phyloP scores from a whole-genome alignment of 345 rosid genomes.

The Bretschneidera sinensis region DNA sequence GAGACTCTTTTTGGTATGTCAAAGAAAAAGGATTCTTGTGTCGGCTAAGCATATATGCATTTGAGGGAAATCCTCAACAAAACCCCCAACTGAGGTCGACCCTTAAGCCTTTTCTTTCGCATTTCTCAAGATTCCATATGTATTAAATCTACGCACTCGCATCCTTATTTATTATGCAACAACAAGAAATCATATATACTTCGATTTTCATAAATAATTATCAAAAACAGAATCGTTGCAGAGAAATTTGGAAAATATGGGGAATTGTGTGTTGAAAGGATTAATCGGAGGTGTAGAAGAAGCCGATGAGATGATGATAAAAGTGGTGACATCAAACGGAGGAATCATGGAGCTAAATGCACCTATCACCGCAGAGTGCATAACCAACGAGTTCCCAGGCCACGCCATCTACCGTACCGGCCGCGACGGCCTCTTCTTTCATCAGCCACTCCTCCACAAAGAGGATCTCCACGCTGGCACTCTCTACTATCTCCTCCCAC shows the following conservation, averaged over 20 bases:
- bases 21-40: slow-evolving; percentile 21
- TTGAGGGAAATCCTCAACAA: slow-evolving; percentile 26
- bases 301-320: slow-evolving; percentile 27
- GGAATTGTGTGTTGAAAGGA: slow-evolving; percentile 62
- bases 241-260: slow-evolving; percentile 42
- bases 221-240: not conserved
- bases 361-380: slow-evolving; percentile 62
- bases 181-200: too few relatives aligned
- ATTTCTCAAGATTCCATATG: not conserved
- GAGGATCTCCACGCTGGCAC: slow-evolving; percentile 61
- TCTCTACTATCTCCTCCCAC: slow-evolving; percentile 66
- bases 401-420: slow-evolving; percentile 55
- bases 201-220: too few relatives aligned
- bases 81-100: slow-evolving; percentile 13
- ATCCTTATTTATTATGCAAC: too few relatives aligned
- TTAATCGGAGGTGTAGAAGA: slow-evolving; percentile 24
- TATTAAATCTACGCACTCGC: too few relatives aligned
- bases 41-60: slow-evolving; percentile 13
- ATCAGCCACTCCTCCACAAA: slow-evolving; percentile 56
- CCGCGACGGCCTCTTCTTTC: slow-evolving; percentile 25
- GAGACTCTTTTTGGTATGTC: not conserved
- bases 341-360: slow-evolving; percentile 69
- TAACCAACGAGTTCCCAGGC: slow-evolving; percentile 75
- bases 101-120: not conserved
- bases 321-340: slow-evolving; percentile 60